Evolutionary conservation across 2,329 filamentous ascomycete species (phyloP).

Genomic region (Arthroderma sp.): DNA sequence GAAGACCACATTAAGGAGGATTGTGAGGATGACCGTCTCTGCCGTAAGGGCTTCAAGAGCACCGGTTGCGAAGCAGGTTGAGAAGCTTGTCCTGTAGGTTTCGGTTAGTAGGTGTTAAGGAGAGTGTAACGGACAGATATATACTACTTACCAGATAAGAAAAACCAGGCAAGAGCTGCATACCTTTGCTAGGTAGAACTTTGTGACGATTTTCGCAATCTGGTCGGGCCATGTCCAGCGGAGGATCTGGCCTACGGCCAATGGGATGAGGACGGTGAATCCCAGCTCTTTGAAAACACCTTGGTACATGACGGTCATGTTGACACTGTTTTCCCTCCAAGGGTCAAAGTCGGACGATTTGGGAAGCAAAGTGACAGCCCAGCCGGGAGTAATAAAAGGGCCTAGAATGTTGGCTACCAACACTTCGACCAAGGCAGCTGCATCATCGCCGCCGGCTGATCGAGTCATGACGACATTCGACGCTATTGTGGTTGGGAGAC

Average conservation of each 20-base stretch:
- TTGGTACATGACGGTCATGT: constrained; percentile 49
- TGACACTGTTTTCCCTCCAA: constrained; percentile 35
- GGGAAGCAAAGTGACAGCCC: constrained; percentile 45
- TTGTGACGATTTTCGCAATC: constrained; percentile 31
- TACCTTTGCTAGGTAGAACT: constrained; percentile 39
- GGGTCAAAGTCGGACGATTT: constrained; percentile 19
- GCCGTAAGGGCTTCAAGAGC: constrained; percentile 47
- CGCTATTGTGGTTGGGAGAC: constrained; percentile 58
- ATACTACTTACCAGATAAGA: constrained; percentile 40
- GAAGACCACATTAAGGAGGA: constrained; percentile 54
- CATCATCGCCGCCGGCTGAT: constrained; percentile 53
- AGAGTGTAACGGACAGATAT: neutral
- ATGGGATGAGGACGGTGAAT: constrained; percentile 51
- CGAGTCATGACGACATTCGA: constrained; percentile 65
- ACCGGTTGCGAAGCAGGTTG: constrained; percentile 44
- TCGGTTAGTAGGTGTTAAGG: constrained; percentile 44
- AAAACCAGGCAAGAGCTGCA: constrained; percentile 34
- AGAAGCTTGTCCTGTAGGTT: constrained; percentile 29
- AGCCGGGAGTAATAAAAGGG: constrained; percentile 53
- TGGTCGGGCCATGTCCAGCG: constrained; percentile 41
- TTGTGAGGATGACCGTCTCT: constrained; percentile 51
- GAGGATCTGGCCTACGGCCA: constrained; percentile 48
- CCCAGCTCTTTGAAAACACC: constrained; percentile 56
- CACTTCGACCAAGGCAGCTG: constrained; percentile 53
- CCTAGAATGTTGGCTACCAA: constrained; percentile 57